Base-by-base conservation (phyloP, 1,139 yeast genomes). In the Suhomyces maxii region DNA sequence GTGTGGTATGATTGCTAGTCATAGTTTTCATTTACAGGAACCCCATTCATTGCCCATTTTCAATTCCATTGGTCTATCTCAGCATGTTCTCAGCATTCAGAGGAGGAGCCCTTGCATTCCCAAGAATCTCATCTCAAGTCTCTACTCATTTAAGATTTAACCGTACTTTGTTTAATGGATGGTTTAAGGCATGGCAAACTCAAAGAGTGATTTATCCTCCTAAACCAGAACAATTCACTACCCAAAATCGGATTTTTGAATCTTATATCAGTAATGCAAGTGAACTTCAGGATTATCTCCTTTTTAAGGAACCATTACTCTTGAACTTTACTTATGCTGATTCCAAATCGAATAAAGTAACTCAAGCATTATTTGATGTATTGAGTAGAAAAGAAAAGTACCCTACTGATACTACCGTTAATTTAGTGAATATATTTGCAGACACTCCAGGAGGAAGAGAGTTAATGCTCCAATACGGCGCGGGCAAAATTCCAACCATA, bases 261-360 rank as follows among this genome's bases (percentile, higher is more conserved):
- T 63, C 69, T 32, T 74, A 71, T 39, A 53, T 85, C 28, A 68
- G 80, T 50, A 70, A 69, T 45, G 71, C 71, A 34, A 64, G 66
- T 44, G 95, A 87, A 54, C 65, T 87, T 42, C 80, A 82, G 45
- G 77, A 79, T 42, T 61, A 83, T 44, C 59, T 84, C 38, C 60
- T 80, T n/a, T 69, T 70, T 47, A 77, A 77, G 51, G 73, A 79
- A 35, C 95, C 95, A 2, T 65, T 87, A 45, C 65, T 88, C 46
- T 72, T 88, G 54, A 86, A 88, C 60, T 89, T 89, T 67, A 86
- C 91, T 1, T 69, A 80, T 40, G 89, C 89, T 8, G 89, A 86
- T 55, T 71, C 77, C 4, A 69, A 75, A 38, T 81, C 86, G 51
- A 83, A 86, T 59, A 74, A 74, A 51, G 74, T 86, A 41, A 86